Evolutionary conservation across 495 filamentous ascomycete genomes (phyloP).

Genomic region (Staphylotrichum tortipilum): DNA sequence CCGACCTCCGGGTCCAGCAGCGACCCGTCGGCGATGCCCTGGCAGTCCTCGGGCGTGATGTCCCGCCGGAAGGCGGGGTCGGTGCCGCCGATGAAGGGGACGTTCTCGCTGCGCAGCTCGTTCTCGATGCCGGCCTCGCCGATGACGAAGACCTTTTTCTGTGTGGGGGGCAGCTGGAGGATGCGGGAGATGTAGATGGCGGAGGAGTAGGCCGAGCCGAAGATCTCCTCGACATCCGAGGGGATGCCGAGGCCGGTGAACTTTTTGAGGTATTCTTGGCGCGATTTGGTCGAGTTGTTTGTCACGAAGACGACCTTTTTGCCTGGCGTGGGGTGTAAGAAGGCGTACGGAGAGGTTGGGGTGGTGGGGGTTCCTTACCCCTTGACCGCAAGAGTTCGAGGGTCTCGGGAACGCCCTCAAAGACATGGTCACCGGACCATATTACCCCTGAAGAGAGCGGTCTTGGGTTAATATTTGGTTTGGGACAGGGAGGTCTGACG

Average conservation of each 20-base stretch:
- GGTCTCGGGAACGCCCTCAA: constrained; percentile 74
- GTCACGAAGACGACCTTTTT: constrained; percentile 96
- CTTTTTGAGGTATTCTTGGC: constrained; percentile 85
- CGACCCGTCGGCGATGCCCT: constrained; percentile 62
- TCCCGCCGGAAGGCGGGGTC: constrained; percentile 69
- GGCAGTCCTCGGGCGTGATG: constrained; percentile 72
- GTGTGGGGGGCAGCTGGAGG: constrained; percentile 61
- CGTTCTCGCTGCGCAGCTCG: constrained; percentile 67
- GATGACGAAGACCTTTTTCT: constrained; percentile 88
- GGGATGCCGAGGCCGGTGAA: constrained; percentile 76
- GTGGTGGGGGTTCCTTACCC: constrained; percentile 54
- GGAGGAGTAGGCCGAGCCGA: constrained; percentile 87
- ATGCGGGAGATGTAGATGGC: constrained; percentile 96
- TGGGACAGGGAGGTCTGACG: not conserved
- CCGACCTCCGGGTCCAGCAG: constrained; percentile 79
- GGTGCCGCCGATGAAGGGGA: constrained; percentile 81
- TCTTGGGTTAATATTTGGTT: constrained; percentile 8
- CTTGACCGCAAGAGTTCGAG: constrained; percentile 67
- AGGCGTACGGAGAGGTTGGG: not conserved
- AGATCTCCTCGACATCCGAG: constrained; percentile 76
- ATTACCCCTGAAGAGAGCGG: constrained; percentile 60
- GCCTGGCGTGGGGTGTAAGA: constrained; percentile 37
- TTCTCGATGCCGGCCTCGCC: constrained; percentile 88
- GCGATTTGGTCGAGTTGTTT: constrained; percentile 97
- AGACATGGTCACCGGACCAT: constrained; percentile 89